Base-by-base conservation (phyloP, 495 filamentous ascomycete genomes). In the Aspergillus campestris region DNA sequence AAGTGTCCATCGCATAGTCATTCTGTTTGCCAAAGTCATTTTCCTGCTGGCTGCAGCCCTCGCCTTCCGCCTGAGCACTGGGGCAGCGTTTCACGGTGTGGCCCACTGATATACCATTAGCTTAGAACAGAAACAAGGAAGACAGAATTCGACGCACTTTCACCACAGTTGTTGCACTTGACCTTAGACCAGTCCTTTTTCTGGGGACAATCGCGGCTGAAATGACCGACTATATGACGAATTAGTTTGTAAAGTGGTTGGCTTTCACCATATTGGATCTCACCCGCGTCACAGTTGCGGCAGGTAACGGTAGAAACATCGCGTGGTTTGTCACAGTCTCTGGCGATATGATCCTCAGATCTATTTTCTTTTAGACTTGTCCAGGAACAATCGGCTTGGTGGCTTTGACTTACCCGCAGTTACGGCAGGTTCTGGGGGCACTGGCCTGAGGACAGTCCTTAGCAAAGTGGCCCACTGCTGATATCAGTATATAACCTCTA, bases 381-480 rank as follows among this genome's bases (percentile, higher is more conserved):
- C 18, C 18, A 24, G 4, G 7, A 9, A 27, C 44, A 30, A 2
- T 28, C 6, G 12, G 27, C 6, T 7, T 10, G 12, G 6, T 31
- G n/a, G 12, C 38, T 13, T 7, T 1, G 6, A 60, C 65, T 61
- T 61, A 75, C 71, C 73, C 77, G 56, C 82, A 86, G 60, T 85
- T 86, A 44, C 71, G 82, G 54, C 83, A 87, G 34, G 66, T 73
- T 15, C 66, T 64, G 38, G 72, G 63, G 15, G 67, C 67, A 34
- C 65, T 59, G 13, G 58, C 67, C 51, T 79, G 70, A 29, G 87
- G 87, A 55, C 91, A 96, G 50, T 94, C 88, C 45, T 78, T 78
- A 3, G 84, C 78, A 62, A 90, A 92, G 52, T 95, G 91, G 5
- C 90, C 90, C 42, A 75, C 83, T 89, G 24, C 36, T 55, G 45